Evolutionary conservation across 2,329 filamentous ascomycete species (phyloP).

Genomic region (Epichloe brachyelytri): DNA sequence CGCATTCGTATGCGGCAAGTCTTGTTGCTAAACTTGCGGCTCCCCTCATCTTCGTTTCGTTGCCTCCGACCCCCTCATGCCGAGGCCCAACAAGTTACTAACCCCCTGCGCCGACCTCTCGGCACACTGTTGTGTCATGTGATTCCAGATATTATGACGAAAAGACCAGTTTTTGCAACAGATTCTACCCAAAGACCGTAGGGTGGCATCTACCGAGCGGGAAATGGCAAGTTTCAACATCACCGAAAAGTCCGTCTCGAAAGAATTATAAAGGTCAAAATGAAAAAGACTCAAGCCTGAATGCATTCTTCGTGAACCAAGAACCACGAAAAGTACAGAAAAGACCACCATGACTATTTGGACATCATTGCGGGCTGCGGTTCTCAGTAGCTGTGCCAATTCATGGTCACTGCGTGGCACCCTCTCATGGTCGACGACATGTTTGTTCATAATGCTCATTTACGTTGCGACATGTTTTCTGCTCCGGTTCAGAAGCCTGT

Average conservation of each 20-base stretch:
- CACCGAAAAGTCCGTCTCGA: no score
- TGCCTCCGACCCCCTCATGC: background rate
- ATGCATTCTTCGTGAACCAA: no score
- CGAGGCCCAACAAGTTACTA: background rate
- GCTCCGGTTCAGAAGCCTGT: slow-evolving; percentile 23
- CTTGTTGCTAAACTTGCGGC: background rate
- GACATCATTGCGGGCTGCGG: background rate
- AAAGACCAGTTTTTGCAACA: no score
- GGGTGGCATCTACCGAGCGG: no score
- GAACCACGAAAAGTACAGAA: background rate
- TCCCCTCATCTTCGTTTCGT: background rate
- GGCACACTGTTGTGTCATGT: no score
- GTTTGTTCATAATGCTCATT: slow-evolving; percentile 9
- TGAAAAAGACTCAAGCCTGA: no score
- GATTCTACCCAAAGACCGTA: no score
- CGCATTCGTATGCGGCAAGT: background rate
- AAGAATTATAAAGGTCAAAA: no score
- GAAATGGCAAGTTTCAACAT: no score
- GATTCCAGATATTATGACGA: no score
- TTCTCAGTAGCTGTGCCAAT: background rate
- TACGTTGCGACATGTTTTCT: slow-evolving; percentile 22
- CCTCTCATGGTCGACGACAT: background rate
- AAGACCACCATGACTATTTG: background rate
- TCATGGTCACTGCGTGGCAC: background rate
- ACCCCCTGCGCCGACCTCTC: background rate